phyloP scores from a whole-genome alignment of 2,329 filamentous ascomycete genomes.

The Aulographum hederae region DNA sequence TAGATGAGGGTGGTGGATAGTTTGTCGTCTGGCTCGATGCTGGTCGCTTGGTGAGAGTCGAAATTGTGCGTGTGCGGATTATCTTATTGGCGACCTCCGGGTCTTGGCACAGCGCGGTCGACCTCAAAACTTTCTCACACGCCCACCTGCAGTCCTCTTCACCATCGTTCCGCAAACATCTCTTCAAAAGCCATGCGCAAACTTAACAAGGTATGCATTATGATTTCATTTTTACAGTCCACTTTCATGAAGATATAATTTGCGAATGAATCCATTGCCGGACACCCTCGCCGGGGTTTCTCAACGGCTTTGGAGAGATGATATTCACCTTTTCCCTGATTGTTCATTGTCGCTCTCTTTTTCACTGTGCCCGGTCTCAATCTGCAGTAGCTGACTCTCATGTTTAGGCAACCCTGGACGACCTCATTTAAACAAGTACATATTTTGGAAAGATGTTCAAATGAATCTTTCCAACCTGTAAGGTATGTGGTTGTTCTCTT shows the following conservation, averaged over 20 bases:
- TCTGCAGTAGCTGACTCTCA: background rate
- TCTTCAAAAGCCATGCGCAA: background rate
- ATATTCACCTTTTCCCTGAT: constrained; percentile 99
- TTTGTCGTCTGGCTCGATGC: background rate
- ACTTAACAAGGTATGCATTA: background rate
- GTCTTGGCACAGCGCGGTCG: background rate
- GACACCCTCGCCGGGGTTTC: constrained; percentile 83
- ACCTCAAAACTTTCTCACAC: background rate
- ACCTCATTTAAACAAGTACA: too few species aligned
- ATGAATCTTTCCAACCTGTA: background rate
- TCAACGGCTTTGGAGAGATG: constrained; percentile 57
- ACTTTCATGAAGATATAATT: constrained; percentile 84
- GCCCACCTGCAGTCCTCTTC: background rate
- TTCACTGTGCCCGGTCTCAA: constrained; percentile 2
- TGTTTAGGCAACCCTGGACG: too few species aligned
- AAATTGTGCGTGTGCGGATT: background rate
- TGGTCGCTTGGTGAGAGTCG: background rate
- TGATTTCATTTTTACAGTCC: background rate
- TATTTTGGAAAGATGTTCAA: background rate
- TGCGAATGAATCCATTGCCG: constrained; percentile 86
- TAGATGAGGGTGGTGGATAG: background rate
- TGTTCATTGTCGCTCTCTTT: constrained; percentile 45
- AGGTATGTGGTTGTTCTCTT: background rate
- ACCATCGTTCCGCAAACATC: background rate
- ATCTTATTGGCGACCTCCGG: background rate